Evolutionary conservation across 2,329 filamentous ascomycete genomes (phyloP).

Genomic region (Rachicladosporium sp.): DNA sequence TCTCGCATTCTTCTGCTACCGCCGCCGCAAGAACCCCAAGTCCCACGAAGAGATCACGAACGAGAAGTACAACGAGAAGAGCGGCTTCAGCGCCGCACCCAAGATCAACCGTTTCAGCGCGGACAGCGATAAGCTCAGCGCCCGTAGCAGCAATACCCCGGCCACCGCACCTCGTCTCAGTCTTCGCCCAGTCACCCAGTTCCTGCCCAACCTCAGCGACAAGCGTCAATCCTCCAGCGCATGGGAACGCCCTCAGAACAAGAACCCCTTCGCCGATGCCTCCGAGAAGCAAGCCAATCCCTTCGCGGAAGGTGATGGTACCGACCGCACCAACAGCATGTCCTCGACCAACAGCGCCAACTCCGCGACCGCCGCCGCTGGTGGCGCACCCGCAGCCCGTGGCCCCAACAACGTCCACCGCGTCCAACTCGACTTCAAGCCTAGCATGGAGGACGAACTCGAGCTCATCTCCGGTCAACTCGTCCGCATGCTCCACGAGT

Average conservation of each 20-base stretch:
- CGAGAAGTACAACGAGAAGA: conserved; percentile 33
- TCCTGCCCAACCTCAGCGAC: conserved; percentile 53
- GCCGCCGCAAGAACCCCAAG: conserved; percentile 52
- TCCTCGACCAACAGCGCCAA: conserved; percentile 11
- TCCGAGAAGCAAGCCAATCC: conserved; percentile 17
- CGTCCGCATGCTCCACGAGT: conserved; percentile 83
- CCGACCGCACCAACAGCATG: conserved; percentile 9
- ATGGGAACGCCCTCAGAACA: conserved; percentile 20
- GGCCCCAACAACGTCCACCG: conserved; percentile 61
- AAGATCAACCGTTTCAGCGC: conserved; percentile 11
- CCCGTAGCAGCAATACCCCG: conserved; percentile 31
- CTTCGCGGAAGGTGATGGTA: conserved; percentile 18
- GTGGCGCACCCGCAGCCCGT: conserved; percentile 29
- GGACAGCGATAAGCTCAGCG: conserved; percentile 21
- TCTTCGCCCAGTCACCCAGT: conserved; percentile 72
- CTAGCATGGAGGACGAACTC: conserved; percentile 85
- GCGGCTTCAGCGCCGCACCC: conserved; percentile 6
- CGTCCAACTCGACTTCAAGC: conserved; percentile 86
- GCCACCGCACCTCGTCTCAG: conserved; percentile 66
- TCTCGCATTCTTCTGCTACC: conserved; percentile 61
- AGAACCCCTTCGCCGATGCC: conserved; percentile 27
- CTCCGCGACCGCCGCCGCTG: conserved; percentile 21
- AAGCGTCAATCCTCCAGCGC: conserved; percentile 29
- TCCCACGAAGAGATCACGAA: conserved; percentile 19
- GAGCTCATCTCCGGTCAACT: conserved; percentile 69